Percentiles rank a stretch among this genome's conserved stretches.
Evolutionary conservation across 1,284 basidiomycete genomes (phyloP).

Genomic region (Malassezia cuniculi): DNA sequence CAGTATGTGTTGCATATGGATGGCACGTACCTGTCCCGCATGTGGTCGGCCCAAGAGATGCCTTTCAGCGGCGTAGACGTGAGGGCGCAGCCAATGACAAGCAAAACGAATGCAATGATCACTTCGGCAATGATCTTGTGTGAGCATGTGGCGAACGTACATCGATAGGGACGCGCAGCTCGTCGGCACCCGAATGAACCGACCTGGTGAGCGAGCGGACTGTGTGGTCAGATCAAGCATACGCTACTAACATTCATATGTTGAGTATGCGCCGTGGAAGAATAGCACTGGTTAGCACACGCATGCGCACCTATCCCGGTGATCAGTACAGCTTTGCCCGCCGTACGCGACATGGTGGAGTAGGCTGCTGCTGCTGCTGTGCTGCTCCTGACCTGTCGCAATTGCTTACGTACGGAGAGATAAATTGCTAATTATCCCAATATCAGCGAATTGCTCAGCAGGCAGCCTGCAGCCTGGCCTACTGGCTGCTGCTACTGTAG

Average conservation of each 20-base stretch:
- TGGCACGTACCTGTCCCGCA: slow-evolving; percentile 11
- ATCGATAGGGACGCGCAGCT: slow-evolving; percentile 11
- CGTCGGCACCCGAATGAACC: slow-evolving; percentile 9
- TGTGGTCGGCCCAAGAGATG: slow-evolving; percentile 12
- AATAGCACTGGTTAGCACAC: slow-evolving; percentile 9
- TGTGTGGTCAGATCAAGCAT: not conserved
- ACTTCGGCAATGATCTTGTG: slow-evolving; percentile 8
- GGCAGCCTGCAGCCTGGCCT: too few relatives aligned
- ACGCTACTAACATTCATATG: slow-evolving; percentile 12
- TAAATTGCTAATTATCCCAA: too few relatives aligned
- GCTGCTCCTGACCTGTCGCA: too few relatives aligned
- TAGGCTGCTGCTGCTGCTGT: too few relatives aligned
- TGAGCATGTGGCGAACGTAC: slow-evolving; percentile 5
- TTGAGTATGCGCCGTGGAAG: slow-evolving; percentile 16
- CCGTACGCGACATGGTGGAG: too few relatives aligned
- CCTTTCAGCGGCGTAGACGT: slow-evolving; percentile 5
- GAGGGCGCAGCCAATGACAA: slow-evolving; percentile 12
- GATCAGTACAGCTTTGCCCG: too few relatives aligned
- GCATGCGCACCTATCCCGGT: too few relatives aligned
- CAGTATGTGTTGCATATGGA: not conserved
- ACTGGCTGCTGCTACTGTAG: too few relatives aligned
- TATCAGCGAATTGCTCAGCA: too few relatives aligned
- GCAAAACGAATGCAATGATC: slow-evolving; percentile 11
- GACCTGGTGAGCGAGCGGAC: slow-evolving; percentile 15
- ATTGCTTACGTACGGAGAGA: too few relatives aligned